These are phyloP conservation scores for Erythrobasidium hasegawianum DNA, from an alignment of 1,284 basidiomycete species.

Conservation along the genomic window DNA sequence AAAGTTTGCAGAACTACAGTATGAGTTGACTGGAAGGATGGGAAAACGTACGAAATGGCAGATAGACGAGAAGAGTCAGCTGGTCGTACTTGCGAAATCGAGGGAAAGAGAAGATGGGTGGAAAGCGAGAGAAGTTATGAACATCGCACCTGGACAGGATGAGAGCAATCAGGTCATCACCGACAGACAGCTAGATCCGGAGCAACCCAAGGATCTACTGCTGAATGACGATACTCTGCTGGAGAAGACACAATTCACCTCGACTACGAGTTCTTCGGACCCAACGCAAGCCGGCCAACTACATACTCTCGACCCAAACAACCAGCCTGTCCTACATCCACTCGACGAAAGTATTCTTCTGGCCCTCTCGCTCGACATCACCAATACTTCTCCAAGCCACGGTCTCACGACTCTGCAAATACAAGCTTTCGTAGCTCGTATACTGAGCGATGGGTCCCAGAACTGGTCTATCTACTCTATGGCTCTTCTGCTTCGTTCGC, in stretches of 20 bases:
- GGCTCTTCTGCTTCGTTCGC: slow-evolving; percentile 81
- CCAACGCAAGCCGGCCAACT: slow-evolving; percentile 50
- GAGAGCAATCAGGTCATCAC: slow-evolving; percentile 11
- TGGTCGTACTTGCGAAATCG: slow-evolving; percentile 83
- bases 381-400: slow-evolving; percentile 77
- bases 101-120: slow-evolving; percentile 54
- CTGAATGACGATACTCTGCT: slow-evolving; percentile 96
- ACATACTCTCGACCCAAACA: slow-evolving; percentile 68
- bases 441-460: slow-evolving; percentile 69
- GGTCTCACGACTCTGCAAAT: slow-evolving; percentile 86
- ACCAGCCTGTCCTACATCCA: slow-evolving; percentile 80
- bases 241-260: slow-evolving; percentile 86
- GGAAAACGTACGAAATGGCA: slow-evolving; percentile 96
- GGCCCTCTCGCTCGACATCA: slow-evolving; percentile 80
- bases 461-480: slow-evolving; percentile 96
- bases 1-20: slow-evolving; percentile 71
- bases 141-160: slow-evolving; percentile 9
- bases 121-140: slow-evolving; percentile 44
- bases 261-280: slow-evolving; percentile 24
- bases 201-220: slow-evolving; percentile 67
- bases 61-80: slow-evolving; percentile 74
- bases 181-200: slow-evolving; percentile 35
- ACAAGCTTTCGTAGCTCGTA: slow-evolving; percentile 79
- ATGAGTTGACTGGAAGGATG: slow-evolving; percentile 86
- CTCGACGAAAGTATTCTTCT: slow-evolving; percentile 88